Conservation (phyloP, 2,329 filamentous ascomycete species). For the Colletotrichum phormii region DNA sequence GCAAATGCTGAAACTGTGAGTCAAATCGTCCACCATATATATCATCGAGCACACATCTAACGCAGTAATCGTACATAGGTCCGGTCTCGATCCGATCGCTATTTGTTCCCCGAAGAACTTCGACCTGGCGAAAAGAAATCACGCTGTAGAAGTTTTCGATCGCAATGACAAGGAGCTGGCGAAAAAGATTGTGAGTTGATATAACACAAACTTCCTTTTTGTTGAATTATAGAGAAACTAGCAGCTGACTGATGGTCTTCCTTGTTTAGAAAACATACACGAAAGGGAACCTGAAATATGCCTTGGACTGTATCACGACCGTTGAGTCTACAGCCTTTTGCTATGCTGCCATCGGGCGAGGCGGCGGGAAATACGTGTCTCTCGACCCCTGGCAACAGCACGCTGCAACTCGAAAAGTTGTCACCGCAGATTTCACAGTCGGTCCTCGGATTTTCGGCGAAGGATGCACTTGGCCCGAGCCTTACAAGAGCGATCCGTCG, state of each 20-base stretch:
- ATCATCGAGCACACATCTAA: no score
- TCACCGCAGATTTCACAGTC: constrained; percentile 45
- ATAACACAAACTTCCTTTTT: constrained; percentile 17
- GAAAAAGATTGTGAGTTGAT: constrained; percentile 6
- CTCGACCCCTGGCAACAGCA: constrained; percentile 5
- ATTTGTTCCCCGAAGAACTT: constrained; percentile 48
- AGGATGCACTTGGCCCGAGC: constrained; percentile 38
- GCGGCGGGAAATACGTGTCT: constrained; percentile 41
- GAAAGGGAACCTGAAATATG: constrained; percentile 41
- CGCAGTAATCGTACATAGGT: no score
- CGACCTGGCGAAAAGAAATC: constrained; percentile 45
- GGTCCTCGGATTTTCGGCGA: constrained; percentile 43
- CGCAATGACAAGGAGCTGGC: constrained; percentile 50
- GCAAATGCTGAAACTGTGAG: constrained; percentile 49
- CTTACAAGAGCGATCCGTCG: constrained; percentile 36
- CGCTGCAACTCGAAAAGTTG: constrained; percentile 7
- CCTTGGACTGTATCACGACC: constrained; percentile 51
- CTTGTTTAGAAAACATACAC: constrained; percentile 31
- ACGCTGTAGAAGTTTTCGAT: constrained; percentile 54
- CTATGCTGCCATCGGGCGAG: constrained; percentile 41
- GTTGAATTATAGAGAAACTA: background rate
- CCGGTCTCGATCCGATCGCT: constrained; percentile 45
- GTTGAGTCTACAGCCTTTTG: constrained; percentile 43
- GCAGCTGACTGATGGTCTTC: background rate
- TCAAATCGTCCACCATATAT: background rate